phyloP scores from a whole-genome alignment of 345 rosid species.

The Eucalyptus cloeziana region DNA sequence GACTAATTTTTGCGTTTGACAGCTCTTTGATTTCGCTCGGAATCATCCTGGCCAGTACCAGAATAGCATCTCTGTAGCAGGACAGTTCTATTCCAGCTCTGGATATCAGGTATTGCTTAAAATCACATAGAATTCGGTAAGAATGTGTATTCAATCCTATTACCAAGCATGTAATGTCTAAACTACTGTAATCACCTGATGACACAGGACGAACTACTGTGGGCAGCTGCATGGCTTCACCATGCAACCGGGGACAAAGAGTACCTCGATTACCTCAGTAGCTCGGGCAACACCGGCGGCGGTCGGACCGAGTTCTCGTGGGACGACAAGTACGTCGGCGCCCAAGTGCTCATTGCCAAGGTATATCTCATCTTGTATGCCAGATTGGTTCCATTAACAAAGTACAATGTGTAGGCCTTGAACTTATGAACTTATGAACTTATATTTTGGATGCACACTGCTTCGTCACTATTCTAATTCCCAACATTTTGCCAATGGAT shows the following conservation, averaged over 20 bases:
- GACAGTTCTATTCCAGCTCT: constrained; percentile 29
- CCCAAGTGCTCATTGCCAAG: constrained; percentile 22
- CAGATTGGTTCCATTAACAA: too few relatives aligned
- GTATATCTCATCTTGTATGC: not conserved
- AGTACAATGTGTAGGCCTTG: not conserved
- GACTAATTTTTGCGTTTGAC: not conserved
- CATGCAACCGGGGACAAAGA: constrained; percentile 8
- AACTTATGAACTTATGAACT: not conserved
- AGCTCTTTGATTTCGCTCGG: constrained; percentile 28
- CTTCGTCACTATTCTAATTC: not conserved
- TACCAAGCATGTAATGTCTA: not conserved
- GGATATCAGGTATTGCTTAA: constrained; percentile 8
- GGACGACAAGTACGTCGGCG: constrained; percentile 23
- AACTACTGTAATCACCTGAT: not conserved
- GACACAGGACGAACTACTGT: constrained; percentile 17
- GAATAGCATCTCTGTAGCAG: constrained; percentile 14
- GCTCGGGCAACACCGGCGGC: not conserved
- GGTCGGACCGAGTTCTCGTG: constrained; percentile 12
- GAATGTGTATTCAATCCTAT: not conserved
- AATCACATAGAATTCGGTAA: not conserved
- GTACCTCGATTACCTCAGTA: constrained; percentile 4
- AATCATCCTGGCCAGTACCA: constrained; percentile 13
- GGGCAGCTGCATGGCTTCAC: constrained; percentile 44
- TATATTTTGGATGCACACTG: not conserved
- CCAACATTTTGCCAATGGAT: not conserved